These are phyloP conservation scores for Penicillium simplicissimum DNA, from an alignment of 495 filamentous ascomycete genomes.

Conservation along the genomic window DNA sequence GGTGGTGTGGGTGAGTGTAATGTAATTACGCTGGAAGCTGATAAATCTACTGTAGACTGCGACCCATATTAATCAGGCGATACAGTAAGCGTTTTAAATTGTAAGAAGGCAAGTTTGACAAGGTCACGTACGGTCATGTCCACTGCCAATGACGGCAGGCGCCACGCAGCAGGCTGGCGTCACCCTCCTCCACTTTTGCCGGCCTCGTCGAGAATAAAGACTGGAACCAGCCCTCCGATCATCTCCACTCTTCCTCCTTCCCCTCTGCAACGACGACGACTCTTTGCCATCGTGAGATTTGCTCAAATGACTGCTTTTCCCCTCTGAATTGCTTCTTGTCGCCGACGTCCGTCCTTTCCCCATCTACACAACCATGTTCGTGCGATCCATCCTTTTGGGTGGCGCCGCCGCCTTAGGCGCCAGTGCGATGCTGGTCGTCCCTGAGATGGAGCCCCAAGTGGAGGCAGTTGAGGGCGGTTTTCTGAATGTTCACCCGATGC, in stretches of 20 bases:
- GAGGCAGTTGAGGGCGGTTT: slow-evolving; percentile 31
- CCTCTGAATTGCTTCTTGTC: slow-evolving; percentile 10
- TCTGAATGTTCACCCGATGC: slow-evolving; percentile 29
- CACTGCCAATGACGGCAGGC: slow-evolving; percentile 19
- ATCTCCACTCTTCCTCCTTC: slow-evolving; percentile 20
- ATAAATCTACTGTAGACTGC: neutral
- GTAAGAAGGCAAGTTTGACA: neutral
- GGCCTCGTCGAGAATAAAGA: slow-evolving; percentile 13
- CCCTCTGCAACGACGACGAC: slow-evolving; percentile 11
- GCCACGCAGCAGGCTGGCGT: slow-evolving; percentile 34
- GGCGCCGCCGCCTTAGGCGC: slow-evolving; percentile 44
- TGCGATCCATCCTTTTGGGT: slow-evolving; percentile 45
- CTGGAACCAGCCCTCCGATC: neutral
- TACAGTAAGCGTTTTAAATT: neutral
- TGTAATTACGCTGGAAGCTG: neutral
- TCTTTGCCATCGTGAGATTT: slow-evolving; percentile 1
- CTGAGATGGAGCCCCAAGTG: slow-evolving; percentile 38
- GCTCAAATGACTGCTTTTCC: slow-evolving; percentile 8
- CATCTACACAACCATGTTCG: slow-evolving; percentile 36
- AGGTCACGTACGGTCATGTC: neutral
- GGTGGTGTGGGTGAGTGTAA: neutral
- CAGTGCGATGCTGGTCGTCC: slow-evolving; percentile 50
- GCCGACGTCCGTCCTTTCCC: slow-evolving; percentile 27
- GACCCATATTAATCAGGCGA: no score
- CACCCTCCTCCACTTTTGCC: slow-evolving; percentile 30